These are phyloP conservation scores for Manihot esculenta DNA, from an alignment of 441 rosid species.

Conservation along the genomic window DNA sequence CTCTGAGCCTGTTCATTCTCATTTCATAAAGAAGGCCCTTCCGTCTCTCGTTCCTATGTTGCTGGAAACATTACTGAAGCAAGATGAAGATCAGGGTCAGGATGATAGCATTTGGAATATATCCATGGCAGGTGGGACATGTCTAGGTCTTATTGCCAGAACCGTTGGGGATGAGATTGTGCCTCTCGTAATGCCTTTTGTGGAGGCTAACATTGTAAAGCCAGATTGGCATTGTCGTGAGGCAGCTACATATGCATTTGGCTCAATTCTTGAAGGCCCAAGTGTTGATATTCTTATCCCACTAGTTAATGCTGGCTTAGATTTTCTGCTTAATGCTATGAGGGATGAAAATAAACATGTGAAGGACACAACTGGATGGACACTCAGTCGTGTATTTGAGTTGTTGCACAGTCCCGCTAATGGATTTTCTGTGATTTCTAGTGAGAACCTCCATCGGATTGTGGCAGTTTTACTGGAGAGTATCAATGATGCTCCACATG, in stretches of 20 bases:
- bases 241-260: slow-evolving; percentile 95
- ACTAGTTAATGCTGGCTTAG: slow-evolving; percentile 71
- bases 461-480: slow-evolving; percentile 69
- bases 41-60: slow-evolving; percentile 69
- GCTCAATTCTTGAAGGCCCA: slow-evolving; percentile 94
- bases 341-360: slow-evolving; percentile 84
- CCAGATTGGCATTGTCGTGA: slow-evolving; percentile 87
- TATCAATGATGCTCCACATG: slow-evolving; percentile 82
- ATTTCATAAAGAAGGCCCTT: slow-evolving; percentile 78
- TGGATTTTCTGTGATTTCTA: slow-evolving; percentile 72
- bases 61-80: slow-evolving; percentile 81
- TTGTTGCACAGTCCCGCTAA: slow-evolving; percentile 74
- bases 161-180: slow-evolving; percentile 86
- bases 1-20: slow-evolving; percentile 55
- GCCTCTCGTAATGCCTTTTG: slow-evolving; percentile 92
- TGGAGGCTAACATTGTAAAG: slow-evolving; percentile 67
- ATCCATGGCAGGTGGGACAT: slow-evolving; percentile 98
- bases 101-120: slow-evolving; percentile 89
- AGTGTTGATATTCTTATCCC: slow-evolving; percentile 70
- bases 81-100: slow-evolving; percentile 92
- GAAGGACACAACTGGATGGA: slow-evolving; percentile 97
- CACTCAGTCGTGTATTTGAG: slow-evolving; percentile 91
- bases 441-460: slow-evolving; percentile 61
- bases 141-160: slow-evolving; percentile 88
- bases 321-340: slow-evolving; percentile 79